Conservation (phyloP, 495 filamentous ascomycete genomes). For the Talaromyces liani region DNA sequence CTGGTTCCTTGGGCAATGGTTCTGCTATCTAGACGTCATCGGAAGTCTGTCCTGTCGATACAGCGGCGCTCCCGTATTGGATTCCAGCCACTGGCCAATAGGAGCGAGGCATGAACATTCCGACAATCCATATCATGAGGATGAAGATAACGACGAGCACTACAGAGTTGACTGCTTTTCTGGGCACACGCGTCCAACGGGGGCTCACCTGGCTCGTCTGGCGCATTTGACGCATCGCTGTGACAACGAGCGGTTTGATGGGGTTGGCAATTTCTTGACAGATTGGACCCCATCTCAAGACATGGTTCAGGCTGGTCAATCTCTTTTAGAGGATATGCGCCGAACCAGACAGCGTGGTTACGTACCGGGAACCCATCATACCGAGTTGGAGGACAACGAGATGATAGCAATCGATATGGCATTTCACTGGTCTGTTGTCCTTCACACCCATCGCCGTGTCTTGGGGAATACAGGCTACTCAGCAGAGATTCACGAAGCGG, state of each 20-base stretch:
- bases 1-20: slow-evolving; percentile 80
- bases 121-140: slow-evolving; percentile 1
- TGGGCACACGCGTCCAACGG: slow-evolving; percentile 65
- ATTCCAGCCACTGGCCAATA: slow-evolving; percentile 46
- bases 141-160: slow-evolving; percentile 44
- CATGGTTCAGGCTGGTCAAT: slow-evolving; percentile 44
- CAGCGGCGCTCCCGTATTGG: slow-evolving; percentile 45
- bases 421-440: slow-evolving; percentile 72
- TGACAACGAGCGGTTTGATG: slow-evolving; percentile 59
- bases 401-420: slow-evolving; percentile 73
- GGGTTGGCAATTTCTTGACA: slow-evolving; percentile 37
- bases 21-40: slow-evolving; percentile 77
- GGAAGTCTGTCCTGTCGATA: slow-evolving; percentile 67
- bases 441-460: slow-evolving; percentile 71
- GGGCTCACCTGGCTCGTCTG: slow-evolving; percentile 64
- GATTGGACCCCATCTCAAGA: slow-evolving; percentile 55
- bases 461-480: slow-evolving; percentile 50
- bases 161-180: slow-evolving; percentile 72
- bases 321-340: slow-evolving; percentile 46
- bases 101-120: slow-evolving; percentile 25
- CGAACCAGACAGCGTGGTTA: slow-evolving; percentile 24
- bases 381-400: slow-evolving; percentile 36
- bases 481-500: slow-evolving; percentile 52
- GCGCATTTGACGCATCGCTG: slow-evolving; percentile 65
- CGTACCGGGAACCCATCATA: slow-evolving; percentile 26